phyloP scores from a whole-genome alignment of 305 asterid genomes.

The Solanum chacoense region DNA sequence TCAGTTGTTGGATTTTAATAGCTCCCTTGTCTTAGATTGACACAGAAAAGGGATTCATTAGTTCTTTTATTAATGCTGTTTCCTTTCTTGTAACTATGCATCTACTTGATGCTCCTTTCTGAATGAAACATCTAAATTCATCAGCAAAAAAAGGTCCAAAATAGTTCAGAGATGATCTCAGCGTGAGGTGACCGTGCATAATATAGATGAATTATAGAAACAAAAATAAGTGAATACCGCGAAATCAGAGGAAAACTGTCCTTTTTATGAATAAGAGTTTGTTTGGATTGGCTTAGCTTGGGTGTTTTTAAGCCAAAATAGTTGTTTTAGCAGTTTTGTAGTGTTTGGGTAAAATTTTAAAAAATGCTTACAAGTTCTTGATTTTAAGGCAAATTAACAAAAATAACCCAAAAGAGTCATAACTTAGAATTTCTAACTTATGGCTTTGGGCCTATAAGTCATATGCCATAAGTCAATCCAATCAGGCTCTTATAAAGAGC shows the following conservation, averaged over 20 bases:
- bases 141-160: background rate
- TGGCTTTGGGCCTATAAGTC: background rate
- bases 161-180: background rate
- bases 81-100: background rate
- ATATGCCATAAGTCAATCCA: background rate
- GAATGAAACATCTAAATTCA: background rate
- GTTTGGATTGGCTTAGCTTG: background rate
- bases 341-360: background rate
- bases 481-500: background rate
- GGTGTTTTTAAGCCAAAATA: background rate
- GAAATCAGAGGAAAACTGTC: background rate
- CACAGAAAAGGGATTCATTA: background rate
- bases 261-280: background rate
- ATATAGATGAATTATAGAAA: background rate
- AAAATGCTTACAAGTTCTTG: background rate
- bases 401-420: background rate
- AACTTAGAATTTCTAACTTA: background rate
- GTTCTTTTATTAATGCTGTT: background rate
- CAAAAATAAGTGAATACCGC: background rate
- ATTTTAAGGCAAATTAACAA: background rate
- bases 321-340: background rate
- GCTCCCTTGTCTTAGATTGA: background rate
- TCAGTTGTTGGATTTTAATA: background rate
- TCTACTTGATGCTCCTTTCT: background rate
- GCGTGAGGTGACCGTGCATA: slow-evolving; percentile 4